Evolutionary conservation across 176 grass and related monocot genomes (phyloP).

Genomic region (Poa pratensis): DNA sequence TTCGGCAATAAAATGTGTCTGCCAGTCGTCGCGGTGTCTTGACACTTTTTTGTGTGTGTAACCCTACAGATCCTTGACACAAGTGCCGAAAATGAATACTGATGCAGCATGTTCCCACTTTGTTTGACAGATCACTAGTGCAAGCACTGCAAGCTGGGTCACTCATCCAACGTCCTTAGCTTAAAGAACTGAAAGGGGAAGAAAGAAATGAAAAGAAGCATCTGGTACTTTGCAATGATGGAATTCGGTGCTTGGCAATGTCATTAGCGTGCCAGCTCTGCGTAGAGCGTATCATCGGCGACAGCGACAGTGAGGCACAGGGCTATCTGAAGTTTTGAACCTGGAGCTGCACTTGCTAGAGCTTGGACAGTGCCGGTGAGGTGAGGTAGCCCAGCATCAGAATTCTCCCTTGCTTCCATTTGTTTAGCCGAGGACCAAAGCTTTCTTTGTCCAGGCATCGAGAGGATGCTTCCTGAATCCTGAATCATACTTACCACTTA

Average conservation of each 20-base stretch:
- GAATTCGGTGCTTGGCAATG: not conserved
- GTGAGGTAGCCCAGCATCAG: constrained; percentile 36
- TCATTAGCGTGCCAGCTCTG: constrained; percentile 37
- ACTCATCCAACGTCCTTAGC: not conserved
- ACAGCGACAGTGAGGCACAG: not conserved
- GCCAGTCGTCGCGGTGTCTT: not conserved
- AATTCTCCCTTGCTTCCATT: constrained; percentile 44
- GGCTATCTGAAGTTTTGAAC: not conserved
- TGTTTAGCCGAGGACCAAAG: constrained; percentile 35
- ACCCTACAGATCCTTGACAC: constrained; percentile 9
- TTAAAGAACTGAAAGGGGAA: constrained; percentile 39
- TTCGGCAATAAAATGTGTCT: not conserved
- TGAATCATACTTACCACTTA: not conserved
- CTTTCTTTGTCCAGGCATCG: constrained; percentile 38
- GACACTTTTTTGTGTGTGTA: not conserved
- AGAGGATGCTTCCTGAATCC: constrained; percentile 8
- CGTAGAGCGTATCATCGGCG: not conserved
- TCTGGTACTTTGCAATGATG: constrained; percentile 46
- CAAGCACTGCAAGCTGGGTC: constrained; percentile 24
- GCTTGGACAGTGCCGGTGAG: not conserved
- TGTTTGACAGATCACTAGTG: constrained; percentile 22
- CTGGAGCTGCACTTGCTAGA: not conserved
- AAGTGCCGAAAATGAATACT: constrained; percentile 20
- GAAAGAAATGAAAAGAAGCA: constrained; percentile 14
- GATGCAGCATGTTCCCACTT: constrained; percentile 37